Evolutionary conservation across 1,139 yeast species (phyloP).

Genomic region (Blastobotrys serpentis): DNA sequence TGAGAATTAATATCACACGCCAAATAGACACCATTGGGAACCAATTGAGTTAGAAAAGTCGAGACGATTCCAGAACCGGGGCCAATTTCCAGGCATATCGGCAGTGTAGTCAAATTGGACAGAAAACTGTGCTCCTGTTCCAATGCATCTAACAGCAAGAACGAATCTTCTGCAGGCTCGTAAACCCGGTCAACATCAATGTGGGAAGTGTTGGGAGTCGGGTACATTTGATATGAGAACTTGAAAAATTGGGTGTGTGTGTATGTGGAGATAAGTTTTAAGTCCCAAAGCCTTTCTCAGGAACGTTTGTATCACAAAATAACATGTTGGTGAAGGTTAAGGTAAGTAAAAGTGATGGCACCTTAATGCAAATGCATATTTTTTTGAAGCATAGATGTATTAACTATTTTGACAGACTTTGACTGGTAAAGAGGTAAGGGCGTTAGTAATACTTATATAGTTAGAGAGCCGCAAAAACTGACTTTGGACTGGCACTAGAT

Average conservation of each 20-base stretch:
- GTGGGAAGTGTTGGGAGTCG: constrained; percentile 51
- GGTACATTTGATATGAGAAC: constrained; percentile 43
- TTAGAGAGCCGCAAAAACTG: background rate
- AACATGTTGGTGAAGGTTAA: constrained; percentile 66
- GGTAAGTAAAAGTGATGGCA: constrained; percentile 36
- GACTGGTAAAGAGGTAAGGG: constrained; percentile 53
- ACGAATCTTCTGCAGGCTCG: constrained; percentile 94
- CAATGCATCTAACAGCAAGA: constrained; percentile 72
- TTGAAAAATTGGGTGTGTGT: background rate
- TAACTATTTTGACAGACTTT: constrained; percentile 33
- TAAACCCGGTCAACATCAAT: constrained; percentile 62
- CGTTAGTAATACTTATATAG: too few relatives aligned
- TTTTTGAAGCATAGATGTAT: too few relatives aligned
- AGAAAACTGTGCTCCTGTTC: constrained; percentile 51
- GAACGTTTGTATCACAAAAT: background rate
- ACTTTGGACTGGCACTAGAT: constrained; percentile 43
- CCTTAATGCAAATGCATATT: too few relatives aligned
- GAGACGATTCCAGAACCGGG: constrained; percentile 89
- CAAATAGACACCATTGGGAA: constrained; percentile 50
- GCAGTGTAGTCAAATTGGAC: background rate
- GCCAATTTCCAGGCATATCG: constrained; percentile 67
- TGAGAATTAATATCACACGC: constrained; percentile 80
- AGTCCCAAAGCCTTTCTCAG: background rate
- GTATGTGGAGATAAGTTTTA: too few relatives aligned
- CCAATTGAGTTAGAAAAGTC: constrained; percentile 59